These are phyloP conservation scores for Candida insectorum DNA, from an alignment of 805 yeast species.

Conservation along the genomic window DNA sequence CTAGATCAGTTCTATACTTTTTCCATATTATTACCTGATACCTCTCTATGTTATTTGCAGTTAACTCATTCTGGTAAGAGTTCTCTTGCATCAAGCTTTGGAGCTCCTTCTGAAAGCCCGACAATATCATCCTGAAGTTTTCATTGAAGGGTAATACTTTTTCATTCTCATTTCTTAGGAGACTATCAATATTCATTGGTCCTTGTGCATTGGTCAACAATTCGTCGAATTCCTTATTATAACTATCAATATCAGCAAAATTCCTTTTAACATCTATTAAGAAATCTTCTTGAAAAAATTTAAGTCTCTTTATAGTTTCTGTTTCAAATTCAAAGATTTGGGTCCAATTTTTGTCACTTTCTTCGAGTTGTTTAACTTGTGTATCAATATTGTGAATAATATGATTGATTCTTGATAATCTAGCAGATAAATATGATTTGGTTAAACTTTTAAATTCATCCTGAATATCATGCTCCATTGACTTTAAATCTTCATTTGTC, in stretches of 20 bases:
- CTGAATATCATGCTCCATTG: conserved; percentile 8
- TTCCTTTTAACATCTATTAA: no score
- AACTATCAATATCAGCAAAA: conserved; percentile 25
- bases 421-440: conserved; percentile 6
- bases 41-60: conserved; percentile 17
- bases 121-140: conserved; percentile 2
- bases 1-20: conserved; percentile 24
- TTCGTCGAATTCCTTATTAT: conserved; percentile 29
- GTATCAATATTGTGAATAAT: conserved; percentile 5
- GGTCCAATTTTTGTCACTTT: conserved; percentile 9
- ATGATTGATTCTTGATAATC: conserved; percentile 9
- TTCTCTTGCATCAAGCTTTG: conserved; percentile 24
- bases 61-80: conserved; percentile 24
- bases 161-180: conserved; percentile 14
- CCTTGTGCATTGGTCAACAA: conserved; percentile 27
- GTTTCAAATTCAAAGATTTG: conserved; percentile 30
- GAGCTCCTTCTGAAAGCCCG: conserved; percentile 19
- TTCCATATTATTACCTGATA: conserved; percentile 33
- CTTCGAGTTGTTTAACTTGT: conserved; percentile 7
- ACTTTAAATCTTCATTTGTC: conserved; percentile 8
- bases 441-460: conserved; percentile 8
- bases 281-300: conserved; percentile 31
- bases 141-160: conserved; percentile 2
- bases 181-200: conserved; percentile 32
- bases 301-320: conserved; percentile 30